Evolutionary conservation across 2,329 filamentous ascomycete genomes (phyloP), one percentile per base, ranked within the genome.

Genomic region (Acephala macrosclerotiorum): DNA sequence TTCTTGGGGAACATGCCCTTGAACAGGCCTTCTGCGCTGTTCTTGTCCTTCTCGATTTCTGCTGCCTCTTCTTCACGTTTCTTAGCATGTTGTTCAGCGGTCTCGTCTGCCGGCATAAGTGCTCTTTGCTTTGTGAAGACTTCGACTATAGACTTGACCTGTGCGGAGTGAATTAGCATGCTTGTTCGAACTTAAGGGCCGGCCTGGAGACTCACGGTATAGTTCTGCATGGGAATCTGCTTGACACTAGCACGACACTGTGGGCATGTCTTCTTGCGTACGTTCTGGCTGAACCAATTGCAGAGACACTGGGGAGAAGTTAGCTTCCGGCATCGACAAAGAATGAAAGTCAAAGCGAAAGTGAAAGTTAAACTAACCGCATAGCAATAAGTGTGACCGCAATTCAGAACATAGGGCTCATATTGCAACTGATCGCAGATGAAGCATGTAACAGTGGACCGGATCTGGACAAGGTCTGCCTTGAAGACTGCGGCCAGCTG

Each of bases 321-420:
- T 64, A 75, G 69, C 51, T 25, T 33, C 26, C 20, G 25, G 45
- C n/a, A n/a, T 49, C 45, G 4, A n/a, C n/a, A n/a, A n/a, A n/a
- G n/a, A n/a, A n/a, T n/a, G n/a, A 22, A 6, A 49, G 11, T n/a
- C 29, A 40, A 16, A 9, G 18, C 35, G 4, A 18, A n/a, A 56
- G 20, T 49, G 11, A 26, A 18, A 22, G 14, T 26, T 26, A 9
- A 33, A 78, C 84, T 76, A 70, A 87, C 85, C 53, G 84, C 87
- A 75, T 92, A 92, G 79, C 89, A 92, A 77, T 90, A 91, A 7
- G 89, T 91, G 75, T 92, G 89, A 3, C 89, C 89, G 72, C 89
- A 92, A 7, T 82, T 82, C 60, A 91, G 82, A 20, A 87, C 89
- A 77, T 87, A 92, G 1, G 89, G 89, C 76, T 91, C 89, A 77